Base-by-base conservation (phyloP, 148 eudicot species). In the Nepenthes mirabilis region DNA sequence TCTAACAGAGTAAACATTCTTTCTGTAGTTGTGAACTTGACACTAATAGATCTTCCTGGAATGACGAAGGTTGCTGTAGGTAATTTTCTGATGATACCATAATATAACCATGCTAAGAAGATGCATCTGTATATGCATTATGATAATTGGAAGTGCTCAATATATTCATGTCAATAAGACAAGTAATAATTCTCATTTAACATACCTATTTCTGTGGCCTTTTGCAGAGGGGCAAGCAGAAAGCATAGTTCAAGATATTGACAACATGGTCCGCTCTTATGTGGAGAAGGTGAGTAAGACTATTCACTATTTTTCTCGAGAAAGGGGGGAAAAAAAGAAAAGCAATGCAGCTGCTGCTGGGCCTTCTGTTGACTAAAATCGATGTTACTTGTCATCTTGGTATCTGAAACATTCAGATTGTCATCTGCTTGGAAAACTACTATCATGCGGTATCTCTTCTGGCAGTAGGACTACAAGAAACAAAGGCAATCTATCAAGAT, bases 1-100 rank as follows among this genome's bases (percentile, higher is more conserved):
- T 34, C 33, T 57, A 34, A 67, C 14, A 49, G 43, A 37, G 33
- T 1, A 52, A 64, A 33, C 33, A 35, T 73, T 75, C 64, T 55
- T 70, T 62, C 61, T 80, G 59, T 95, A 94, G 99, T 94, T 74
- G 99, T 94, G 66, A 89, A 94, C 76, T 80, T 94, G 81, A 94
- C 99, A 55, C 89, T 94, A 61, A 86, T 94, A 56, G 99, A 94
- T 89, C 99, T 94, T 77, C 99, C 99, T 43, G 99, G 99, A 56
- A 65, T 94, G 75, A 94, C 99, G 43, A 94, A 94, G 81, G 97
- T 94, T 66, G 99, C 99, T 23, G 99, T 94, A 57, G 97, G 99
- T 94, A 76, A 89, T 75, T 55, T 69, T 67, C 60, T 64, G 37
- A 64, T 49, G 66, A 37, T 58, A 33, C 6, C 7, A 13, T 58